Base-by-base conservation (phyloP, 306 rosid species). In the Glycine latifolia region DNA sequence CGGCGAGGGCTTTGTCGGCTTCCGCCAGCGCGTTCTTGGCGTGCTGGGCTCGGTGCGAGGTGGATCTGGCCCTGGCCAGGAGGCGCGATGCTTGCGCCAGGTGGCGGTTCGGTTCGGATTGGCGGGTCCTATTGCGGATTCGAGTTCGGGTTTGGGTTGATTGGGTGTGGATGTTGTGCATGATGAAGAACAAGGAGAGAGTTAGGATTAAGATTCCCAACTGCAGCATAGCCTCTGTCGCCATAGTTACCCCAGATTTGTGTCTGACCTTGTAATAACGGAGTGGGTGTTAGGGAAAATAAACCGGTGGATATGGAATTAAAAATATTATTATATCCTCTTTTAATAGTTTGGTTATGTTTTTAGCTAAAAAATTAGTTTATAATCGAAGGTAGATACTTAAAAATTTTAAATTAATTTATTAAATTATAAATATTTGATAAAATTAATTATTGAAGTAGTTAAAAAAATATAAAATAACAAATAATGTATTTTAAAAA, bases 31-130 rank as follows among this genome's bases (percentile, higher is more conserved):
- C 92, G 55, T 17, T 79, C 47, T 73, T 89, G 10, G 97, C 94
- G 86, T 93, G 89, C 20, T 15, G 87, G 75, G 47, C 65, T 87
- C 15, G 77, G 65, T 58, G 90, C 10, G 81, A 2, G 9, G 26
- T 47, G 41, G 94, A 85, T 81, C 89, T 81, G 58, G 94, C 91
- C 37, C 89, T 91, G 53, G 86, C 81, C 20, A 91, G 89, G 67
- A 74, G 90, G 69, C 85, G 86, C 3, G 90, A 73, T 66, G 90
- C 89, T 56, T 87, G 87, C 65, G 75, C 52, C 10, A 86, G 67
- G 85, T 89, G 91, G 46, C 89, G 91, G 84, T 60, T 88, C 7
- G 85, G 67, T 47, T 87, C 84, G 69, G 81, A 39, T 35, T 86
- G 68, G 39, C 80, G 88, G 84, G 17, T 78, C 48, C 75, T 89